Evolutionary conservation across 805 yeast genomes (phyloP).

Genomic region (Candida sanyiensis): DNA sequence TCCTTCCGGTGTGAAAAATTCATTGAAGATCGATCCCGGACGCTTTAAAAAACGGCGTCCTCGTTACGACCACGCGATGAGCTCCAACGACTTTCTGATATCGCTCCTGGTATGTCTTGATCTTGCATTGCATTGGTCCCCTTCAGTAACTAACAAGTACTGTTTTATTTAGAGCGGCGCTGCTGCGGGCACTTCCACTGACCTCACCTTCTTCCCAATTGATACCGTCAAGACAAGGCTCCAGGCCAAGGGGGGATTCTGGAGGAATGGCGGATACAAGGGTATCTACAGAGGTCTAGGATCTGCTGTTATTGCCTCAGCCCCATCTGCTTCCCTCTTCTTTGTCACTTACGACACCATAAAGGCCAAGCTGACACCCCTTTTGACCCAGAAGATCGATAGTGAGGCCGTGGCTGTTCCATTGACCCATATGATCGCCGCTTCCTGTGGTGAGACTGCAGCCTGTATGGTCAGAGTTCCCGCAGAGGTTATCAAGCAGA

Average conservation of each 20-base stretch:
- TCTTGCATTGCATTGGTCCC: not conserved
- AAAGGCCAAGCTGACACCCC: constrained; percentile 44
- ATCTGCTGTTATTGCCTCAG: constrained; percentile 88
- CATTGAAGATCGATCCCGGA: too few relatives aligned
- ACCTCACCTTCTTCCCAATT: constrained; percentile 89
- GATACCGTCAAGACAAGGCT: constrained; percentile 92
- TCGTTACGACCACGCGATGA: constrained; percentile 9
- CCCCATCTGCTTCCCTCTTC: constrained; percentile 79
- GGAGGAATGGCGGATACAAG: constrained; percentile 84
- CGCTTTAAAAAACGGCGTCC: too few relatives aligned
- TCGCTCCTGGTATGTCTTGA: constrained; percentile 20
- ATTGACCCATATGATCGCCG: constrained; percentile 75
- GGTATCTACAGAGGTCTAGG: constrained; percentile 93
- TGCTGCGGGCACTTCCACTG: constrained; percentile 95
- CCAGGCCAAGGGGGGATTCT: constrained; percentile 94
- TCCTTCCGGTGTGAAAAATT: too few relatives aligned
- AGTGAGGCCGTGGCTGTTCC: constrained; percentile 29
- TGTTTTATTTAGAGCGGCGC: constrained; percentile 58
- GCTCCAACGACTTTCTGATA: constrained; percentile 18
- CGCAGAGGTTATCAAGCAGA: constrained; percentile 91
- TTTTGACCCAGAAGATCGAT: constrained; percentile 23
- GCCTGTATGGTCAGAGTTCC: constrained; percentile 96
- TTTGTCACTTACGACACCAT: constrained; percentile 79
- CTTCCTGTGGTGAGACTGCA: constrained; percentile 84
- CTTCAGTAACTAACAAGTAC: not conserved